phyloP scores from a whole-genome alignment of 148 eudicot species.

The Spergularia bocconei region DNA sequence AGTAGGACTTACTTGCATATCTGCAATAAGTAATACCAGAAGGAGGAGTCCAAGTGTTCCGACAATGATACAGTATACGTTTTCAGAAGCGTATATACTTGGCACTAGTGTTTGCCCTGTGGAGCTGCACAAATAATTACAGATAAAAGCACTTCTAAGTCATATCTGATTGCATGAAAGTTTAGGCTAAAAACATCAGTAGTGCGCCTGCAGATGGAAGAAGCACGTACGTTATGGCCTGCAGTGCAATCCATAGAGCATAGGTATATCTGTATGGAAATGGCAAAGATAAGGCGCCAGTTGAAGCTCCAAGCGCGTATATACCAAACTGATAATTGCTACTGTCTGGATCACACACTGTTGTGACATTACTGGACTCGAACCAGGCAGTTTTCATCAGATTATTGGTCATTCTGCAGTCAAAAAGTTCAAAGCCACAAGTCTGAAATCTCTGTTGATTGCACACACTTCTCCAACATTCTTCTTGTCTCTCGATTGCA shows the following conservation, averaged over 20 bases:
- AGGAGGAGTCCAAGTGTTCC: slow-evolving; percentile 65
- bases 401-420: slow-evolving; percentile 26
- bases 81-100: slow-evolving; percentile 55
- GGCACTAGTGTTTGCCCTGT: slow-evolving; percentile 59
- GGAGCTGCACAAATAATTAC: slow-evolving; percentile 35
- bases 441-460: slow-evolving; percentile 11
- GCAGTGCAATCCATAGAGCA: slow-evolving; percentile 69
- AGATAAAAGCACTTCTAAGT: too few species aligned
- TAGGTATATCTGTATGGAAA: slow-evolving; percentile 49
- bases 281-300: slow-evolving; percentile 32
- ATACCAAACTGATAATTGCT: slow-evolving; percentile 45
- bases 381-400: slow-evolving; percentile 28
- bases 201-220: neutral
- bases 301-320: slow-evolving; percentile 32
- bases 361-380: slow-evolving; percentile 37
- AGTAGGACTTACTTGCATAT: slow-evolving; percentile 62
- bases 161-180: too few species aligned
- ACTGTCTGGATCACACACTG: slow-evolving; percentile 30
- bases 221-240: slow-evolving; percentile 44
- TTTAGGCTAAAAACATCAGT: too few species aligned
- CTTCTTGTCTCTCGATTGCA: slow-evolving; percentile 47
- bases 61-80: slow-evolving; percentile 42
- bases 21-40: slow-evolving; percentile 58
- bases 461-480: slow-evolving; percentile 51
- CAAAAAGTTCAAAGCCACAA: slow-evolving; percentile 38